Percentiles rank a stretch among this genome's conserved stretches.
These are phyloP conservation scores for Cladophialophora bantiana DNA, from an alignment of 2,329 filamentous ascomycete genomes.

Conservation along the genomic window DNA sequence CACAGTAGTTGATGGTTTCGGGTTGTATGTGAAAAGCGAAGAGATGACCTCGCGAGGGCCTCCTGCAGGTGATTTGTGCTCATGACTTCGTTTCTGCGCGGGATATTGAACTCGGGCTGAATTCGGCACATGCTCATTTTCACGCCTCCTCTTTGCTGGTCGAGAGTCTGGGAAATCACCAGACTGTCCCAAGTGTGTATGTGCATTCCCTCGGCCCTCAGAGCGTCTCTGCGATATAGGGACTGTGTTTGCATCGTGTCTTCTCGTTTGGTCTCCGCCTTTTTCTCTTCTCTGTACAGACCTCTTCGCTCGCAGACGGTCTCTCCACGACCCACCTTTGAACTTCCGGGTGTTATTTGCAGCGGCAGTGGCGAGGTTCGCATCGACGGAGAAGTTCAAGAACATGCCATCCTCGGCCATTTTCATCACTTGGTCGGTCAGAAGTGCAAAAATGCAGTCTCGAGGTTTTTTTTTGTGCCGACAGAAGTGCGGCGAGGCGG, in stretches of 20 bases:
- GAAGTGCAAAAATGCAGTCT: conserved; percentile 7
- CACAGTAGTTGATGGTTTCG: conserved; percentile 63
- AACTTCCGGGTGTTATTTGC: conserved; percentile 66
- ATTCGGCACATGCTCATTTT: conserved; percentile 48
- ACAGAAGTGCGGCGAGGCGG: conserved; percentile 10
- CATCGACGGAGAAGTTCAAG: conserved; percentile 84
- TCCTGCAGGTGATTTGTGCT: conserved; percentile 21
- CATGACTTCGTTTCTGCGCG: conserved; percentile 12
- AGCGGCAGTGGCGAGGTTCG: conserved; percentile 65
- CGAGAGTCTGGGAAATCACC: conserved; percentile 44
- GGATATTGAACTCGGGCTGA: conserved; percentile 22
- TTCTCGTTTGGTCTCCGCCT: conserved; percentile 49
- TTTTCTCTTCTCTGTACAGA: conserved; percentile 56
- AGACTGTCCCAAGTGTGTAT: conserved; percentile 40
- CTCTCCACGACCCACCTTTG: conserved; percentile 92
- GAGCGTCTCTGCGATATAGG: conserved; percentile 19
- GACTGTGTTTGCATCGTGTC: conserved; percentile 26
- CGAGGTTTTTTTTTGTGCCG: conserved; percentile 20
- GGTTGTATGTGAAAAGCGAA: conserved; percentile 91
- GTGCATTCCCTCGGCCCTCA: neutral
- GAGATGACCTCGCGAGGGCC: conserved; percentile 74
- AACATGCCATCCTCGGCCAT: conserved; percentile 91
- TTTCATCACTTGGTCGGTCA: neutral
- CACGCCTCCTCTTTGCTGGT: conserved; percentile 52
- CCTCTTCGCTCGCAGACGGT: conserved; percentile 81